Evolutionary conservation across 371 early-diverging fungal species (phyloP).

Genomic region (Circinella minor): DNA sequence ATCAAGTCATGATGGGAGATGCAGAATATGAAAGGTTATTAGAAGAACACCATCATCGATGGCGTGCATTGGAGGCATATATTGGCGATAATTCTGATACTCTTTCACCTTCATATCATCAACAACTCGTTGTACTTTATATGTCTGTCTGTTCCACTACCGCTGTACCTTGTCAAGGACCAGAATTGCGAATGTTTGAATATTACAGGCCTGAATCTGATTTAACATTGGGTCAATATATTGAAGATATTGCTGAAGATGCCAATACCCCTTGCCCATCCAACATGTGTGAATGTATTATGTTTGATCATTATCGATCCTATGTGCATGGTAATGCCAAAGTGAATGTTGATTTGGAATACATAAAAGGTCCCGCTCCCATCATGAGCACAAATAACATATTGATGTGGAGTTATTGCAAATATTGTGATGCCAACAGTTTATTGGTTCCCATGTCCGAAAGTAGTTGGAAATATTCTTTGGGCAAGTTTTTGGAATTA

Average conservation of each 20-base stretch:
- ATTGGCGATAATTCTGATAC: slow-evolving; percentile 61
- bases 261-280: slow-evolving; percentile 70
- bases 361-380: slow-evolving; percentile 66
- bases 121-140: slow-evolving; percentile 77
- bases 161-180: slow-evolving; percentile 77
- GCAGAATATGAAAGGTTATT: slow-evolving; percentile 51
- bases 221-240: slow-evolving; percentile 87
- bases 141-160: slow-evolving; percentile 71
- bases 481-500: slow-evolving; percentile 95
- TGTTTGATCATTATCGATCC: slow-evolving; percentile 81
- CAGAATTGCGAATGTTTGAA: slow-evolving; percentile 80
- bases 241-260: slow-evolving; percentile 82
- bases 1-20: slow-evolving; percentile 17
- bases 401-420: slow-evolving; percentile 93
- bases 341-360: slow-evolving; percentile 80
- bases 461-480: slow-evolving; percentile 93
- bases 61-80: slow-evolving; percentile 58
- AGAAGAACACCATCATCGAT: slow-evolving; percentile 52
- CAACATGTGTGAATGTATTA: slow-evolving; percentile 74
- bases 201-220: slow-evolving; percentile 84
- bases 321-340: slow-evolving; percentile 88
- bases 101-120: slow-evolving; percentile 75
- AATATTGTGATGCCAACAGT: slow-evolving; percentile 70
- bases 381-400: slow-evolving; percentile 77
- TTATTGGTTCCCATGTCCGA: slow-evolving; percentile 84